Evolutionary conservation across 2,329 filamentous ascomycete genomes (phyloP), one percentile per base, ranked within the genome.

Genomic region (Leptographium lundbergii): DNA sequence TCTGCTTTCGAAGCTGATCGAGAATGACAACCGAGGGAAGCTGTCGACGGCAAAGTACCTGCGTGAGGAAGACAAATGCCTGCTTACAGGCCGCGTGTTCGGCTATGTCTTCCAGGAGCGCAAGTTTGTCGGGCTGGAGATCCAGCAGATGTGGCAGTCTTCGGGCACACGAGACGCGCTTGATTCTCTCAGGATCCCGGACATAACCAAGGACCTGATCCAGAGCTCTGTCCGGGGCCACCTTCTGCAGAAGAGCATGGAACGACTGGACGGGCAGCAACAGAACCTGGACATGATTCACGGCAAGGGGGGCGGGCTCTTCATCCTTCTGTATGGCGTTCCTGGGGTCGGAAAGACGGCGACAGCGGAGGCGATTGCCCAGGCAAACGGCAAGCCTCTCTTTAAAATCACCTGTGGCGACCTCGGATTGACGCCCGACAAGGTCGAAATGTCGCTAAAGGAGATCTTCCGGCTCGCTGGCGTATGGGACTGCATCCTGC

Each of bases 391-490:
- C 48, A 75, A 74, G 65, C 77, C 76, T 0, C 66, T 79, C 2
- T 77, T 77, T 52, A 69, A 72, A 9, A 76, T 81, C 57, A 79
- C 77, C 0, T 78, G 75, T 13, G 77, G 77, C 53, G 75, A 79
- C 59, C 70, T 77, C 0, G 73, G 75, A 17, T 65, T 73, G n/a
- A 72, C 70, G 0, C 71, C 76, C 6, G 57, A 62, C 13, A 64
- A 67, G 9, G 65, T 71, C 1, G 69, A 72, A 59, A 42, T 57
- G 14, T 63, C 62, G 0, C 62, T 73, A n/a, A 61, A 68, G 27
- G 58, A 56, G 4, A 62, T 62, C 45, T 66, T 67, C 50, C 58
- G 59, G 1, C 58, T 65, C 11, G 65, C 63, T 5, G 54, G 61
- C 10, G 59, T 60, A 39, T 67, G 66, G 65, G 60, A 63, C 11